These are phyloP conservation scores for Lasiosphaeriaceae sp. DNA, from an alignment of 495 filamentous ascomycete genomes.

Conservation along the genomic window DNA sequence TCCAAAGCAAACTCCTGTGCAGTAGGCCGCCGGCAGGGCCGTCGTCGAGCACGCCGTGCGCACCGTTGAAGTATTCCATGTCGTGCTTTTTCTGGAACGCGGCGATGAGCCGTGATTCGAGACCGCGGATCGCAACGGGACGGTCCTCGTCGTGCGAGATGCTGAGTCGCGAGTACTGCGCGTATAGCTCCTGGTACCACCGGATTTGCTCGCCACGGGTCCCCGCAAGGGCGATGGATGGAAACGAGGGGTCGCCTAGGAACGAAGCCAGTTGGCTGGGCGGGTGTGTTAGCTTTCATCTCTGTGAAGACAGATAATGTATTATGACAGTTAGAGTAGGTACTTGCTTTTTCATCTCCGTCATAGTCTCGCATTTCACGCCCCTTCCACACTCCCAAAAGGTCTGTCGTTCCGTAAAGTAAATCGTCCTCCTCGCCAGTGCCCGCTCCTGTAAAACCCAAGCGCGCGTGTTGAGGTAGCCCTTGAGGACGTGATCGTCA, in stretches of 20 bases:
- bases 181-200: conserved; percentile 22
- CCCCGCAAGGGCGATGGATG: conserved; percentile 4
- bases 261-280: conserved; percentile 15
- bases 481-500: conserved; percentile 25
- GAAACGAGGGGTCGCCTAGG: conserved; percentile 14
- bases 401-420: conserved; percentile 32
- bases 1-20: conserved; percentile 15
- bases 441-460: conserved; percentile 42
- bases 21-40: conserved; percentile 6
- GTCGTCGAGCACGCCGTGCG: conserved; percentile 14
- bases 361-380: conserved; percentile 31
- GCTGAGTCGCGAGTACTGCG: conserved; percentile 18
- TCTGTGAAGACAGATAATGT: too few relatives aligned
- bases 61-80: conserved; percentile 4
- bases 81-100: conserved; percentile 6
- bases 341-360: conserved; percentile 25
- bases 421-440: conserved; percentile 35
- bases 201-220: conserved; percentile 20
- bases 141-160: conserved; percentile 17
- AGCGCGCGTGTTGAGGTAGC: conserved; percentile 27
- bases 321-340: too few relatives aligned
- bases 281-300: too few relatives aligned
- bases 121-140: conserved; percentile 20
- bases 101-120: conserved; percentile 17
- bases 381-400: conserved; percentile 41